Evolutionary conservation across 352 stramenopile genomes (phyloP).

Genomic region (Pythium pyrilobum): DNA sequence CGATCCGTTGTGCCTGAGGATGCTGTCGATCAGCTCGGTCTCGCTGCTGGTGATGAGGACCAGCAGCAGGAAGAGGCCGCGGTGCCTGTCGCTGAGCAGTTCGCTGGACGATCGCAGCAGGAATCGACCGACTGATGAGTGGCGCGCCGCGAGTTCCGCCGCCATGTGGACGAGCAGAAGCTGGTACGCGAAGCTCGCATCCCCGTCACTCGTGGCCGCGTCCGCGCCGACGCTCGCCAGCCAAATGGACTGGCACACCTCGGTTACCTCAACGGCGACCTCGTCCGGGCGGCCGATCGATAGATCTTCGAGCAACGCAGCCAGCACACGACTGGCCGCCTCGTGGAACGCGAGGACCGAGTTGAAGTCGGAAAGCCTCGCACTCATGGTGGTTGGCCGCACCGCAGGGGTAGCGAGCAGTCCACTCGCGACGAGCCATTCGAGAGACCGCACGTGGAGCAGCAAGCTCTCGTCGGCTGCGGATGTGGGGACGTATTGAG

Average conservation of each 20-base stretch:
- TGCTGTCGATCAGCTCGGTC: constrained; percentile 11
- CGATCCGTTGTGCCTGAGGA: constrained; percentile 18
- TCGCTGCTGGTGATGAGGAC: constrained; percentile 6
- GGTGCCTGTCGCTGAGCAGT: neutral
- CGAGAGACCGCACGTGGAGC: constrained; percentile 7
- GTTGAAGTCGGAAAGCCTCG: neutral
- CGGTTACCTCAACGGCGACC: constrained; percentile 2
- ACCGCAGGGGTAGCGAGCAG: neutral
- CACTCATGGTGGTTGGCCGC: neutral
- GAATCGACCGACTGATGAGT: constrained; percentile 4
- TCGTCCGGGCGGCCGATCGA: constrained; percentile 10
- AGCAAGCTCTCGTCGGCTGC: constrained; percentile 2
- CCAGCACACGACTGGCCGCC: constrained; percentile 1
- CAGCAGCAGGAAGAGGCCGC: constrained; percentile 20
- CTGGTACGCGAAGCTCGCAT: constrained; percentile 16
- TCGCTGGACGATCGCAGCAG: constrained; percentile 5
- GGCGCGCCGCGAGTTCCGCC: neutral
- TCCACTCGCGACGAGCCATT: constrained; percentile 1
- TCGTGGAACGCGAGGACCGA: constrained; percentile 7
- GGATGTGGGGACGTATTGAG: constrained; percentile 1
- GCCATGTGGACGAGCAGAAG: constrained; percentile 23
- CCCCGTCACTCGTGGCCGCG: neutral
- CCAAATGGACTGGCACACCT: constrained; percentile 4
- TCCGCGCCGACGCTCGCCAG: neutral
- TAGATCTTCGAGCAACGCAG: constrained; percentile 8